These are phyloP conservation scores for Tetrahymena elliotti DNA, from an alignment of 73 alveolate genomes.

Conservation along the genomic window DNA sequence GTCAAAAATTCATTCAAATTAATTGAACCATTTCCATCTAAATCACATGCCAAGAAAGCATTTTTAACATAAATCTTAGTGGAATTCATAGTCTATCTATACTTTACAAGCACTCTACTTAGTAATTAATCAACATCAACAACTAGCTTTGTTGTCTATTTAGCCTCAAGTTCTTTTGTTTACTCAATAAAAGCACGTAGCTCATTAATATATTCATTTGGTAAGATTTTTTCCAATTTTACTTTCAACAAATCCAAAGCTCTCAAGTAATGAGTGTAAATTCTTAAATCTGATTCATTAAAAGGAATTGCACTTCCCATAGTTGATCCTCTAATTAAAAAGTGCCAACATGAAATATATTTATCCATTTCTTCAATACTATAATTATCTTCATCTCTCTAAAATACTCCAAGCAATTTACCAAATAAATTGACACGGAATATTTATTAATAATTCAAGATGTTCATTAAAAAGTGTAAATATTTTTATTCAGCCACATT, in stretches of 20 bases:
- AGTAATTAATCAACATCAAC: conserved; percentile 28
- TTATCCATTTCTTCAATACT: not conserved
- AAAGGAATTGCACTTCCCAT: not conserved
- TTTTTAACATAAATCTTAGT: conserved; percentile 31
- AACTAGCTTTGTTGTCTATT: conserved; percentile 7
- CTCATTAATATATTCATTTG: conserved; percentile 4
- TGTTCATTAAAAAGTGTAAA: not conserved
- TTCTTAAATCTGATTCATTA: conserved; percentile 23
- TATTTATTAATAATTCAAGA: not conserved
- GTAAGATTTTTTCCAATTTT: not conserved
- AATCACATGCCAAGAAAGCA: conserved; percentile 41
- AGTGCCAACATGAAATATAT: not conserved
- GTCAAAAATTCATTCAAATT: conserved; percentile 24
- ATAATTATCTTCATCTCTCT: not conserved
- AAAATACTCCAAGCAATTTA: not conserved
- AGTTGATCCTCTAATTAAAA: not conserved
- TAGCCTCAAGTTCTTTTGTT: conserved; percentile 34
- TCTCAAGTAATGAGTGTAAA: conserved; percentile 19
- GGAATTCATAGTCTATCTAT: conserved; percentile 11
- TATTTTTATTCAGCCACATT: not conserved
- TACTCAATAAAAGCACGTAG: conserved; percentile 10
- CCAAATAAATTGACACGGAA: not conserved
- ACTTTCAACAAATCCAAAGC: conserved; percentile 7
- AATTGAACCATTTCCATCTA: conserved; percentile 38
- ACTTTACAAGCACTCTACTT: conserved; percentile 12